Base-by-base conservation (phyloP, 1,139 yeast species). In the Blastobotrys ciferrii region DNA sequence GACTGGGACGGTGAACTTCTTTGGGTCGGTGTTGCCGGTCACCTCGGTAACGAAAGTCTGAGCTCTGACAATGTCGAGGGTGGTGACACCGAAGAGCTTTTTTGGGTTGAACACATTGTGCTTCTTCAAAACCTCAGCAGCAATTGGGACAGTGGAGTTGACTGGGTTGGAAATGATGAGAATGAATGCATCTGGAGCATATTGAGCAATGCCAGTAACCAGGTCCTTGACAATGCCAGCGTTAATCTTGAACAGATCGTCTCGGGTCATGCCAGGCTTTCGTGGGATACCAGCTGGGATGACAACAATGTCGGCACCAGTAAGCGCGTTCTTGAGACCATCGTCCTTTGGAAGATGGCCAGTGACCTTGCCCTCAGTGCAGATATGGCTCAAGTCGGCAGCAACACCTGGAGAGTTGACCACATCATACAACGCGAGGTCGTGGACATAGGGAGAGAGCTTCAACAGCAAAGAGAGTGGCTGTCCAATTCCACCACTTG, bases 241-340 rank as follows among this genome's bases (percentile, higher is more conserved):
- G 68, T 92, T 92, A 73, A 95, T 91, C 77, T 88, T 87, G 84
- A 92, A 92, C 68, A 92, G 80, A 68, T 92, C 98, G 70, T 92
- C 98, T 58, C 74, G 71, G 64, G 98, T 89, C 98, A 91, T 91
- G 68, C 98, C 98, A 58, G 98, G 98, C 78, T 92, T 92, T 78
- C 98, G 87, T 73, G 98, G 98, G 51, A 92, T 96, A 74, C 98
- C 98, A 52, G 98, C 98, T 63, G 98, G 98, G 70, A 92, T 91
- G 60, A 92, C 77, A 53, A 92, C 95, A 58, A 92, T 82, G 65
- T 92, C 94, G 46, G 96, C 77, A 58, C 81, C 92, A 58, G 81
- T 77, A 62, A 92, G 77, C 47, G 98, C 87, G 51, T 73, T 71
- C 61, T 81, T 79, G 65, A 92, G 78, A 47, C 95, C 97, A 51